Conservation (phyloP, 163 green algal species). For the Chloroidium sp. region DNA sequence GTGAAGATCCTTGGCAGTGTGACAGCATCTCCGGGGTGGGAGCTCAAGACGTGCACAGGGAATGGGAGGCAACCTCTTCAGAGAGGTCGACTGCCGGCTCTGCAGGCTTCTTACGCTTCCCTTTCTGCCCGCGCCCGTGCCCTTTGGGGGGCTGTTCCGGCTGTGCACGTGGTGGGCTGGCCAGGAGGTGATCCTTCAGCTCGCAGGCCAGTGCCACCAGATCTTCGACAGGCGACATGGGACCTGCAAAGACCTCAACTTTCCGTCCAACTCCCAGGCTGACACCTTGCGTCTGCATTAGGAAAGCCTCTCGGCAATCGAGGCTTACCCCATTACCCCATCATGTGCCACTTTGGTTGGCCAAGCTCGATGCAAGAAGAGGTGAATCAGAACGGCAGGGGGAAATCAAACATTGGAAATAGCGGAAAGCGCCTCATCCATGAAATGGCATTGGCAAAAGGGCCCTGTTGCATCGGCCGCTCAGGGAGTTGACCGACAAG, state of each 20-base stretch:
- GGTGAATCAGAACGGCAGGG: not conserved
- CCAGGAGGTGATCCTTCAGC: slow-evolving; percentile 32
- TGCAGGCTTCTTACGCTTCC: too few species aligned
- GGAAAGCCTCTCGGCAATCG: not conserved
- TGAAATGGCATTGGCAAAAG: too few species aligned
- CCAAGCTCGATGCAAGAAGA: not conserved
- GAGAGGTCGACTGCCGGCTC: too few species aligned
- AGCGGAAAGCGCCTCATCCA: too few species aligned
- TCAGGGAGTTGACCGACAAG: too few species aligned
- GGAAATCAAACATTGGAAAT: not conserved
- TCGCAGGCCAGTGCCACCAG: slow-evolving; percentile 27
- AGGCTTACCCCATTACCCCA: not conserved
- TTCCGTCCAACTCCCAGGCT: not conserved
- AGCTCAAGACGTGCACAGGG: too few species aligned
- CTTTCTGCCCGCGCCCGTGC: too few species aligned
- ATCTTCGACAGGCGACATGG: slow-evolving; percentile 38
- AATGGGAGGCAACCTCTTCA: too few species aligned
- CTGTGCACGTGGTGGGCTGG: not conserved
- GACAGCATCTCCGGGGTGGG: too few species aligned
- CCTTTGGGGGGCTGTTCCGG: too few species aligned
- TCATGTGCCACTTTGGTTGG: not conserved
- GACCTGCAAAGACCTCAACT: not conserved
- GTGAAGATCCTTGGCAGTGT: too few species aligned
- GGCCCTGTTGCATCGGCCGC: too few species aligned
- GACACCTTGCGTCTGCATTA: not conserved